Evolutionary conservation across 2,329 filamentous ascomycete species (phyloP), one percentile per base, ranked within the genome.

Genomic region (Dothiorella sarmentorum): DNA sequence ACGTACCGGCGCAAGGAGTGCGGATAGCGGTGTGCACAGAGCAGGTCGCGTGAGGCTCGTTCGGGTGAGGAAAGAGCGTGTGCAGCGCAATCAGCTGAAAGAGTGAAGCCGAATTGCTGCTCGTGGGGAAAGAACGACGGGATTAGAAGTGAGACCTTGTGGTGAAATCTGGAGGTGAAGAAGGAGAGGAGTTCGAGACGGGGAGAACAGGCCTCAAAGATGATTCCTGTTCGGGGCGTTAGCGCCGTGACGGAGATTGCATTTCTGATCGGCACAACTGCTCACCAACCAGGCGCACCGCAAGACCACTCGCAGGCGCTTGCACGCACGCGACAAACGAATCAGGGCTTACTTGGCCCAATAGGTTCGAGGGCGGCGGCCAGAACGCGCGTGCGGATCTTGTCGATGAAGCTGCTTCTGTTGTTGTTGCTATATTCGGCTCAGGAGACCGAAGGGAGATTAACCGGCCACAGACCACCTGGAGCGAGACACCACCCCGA

Each of bases 11-110:
- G 56, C 56, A 59, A 52, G 56, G 56, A 31, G 56, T 17, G 18
- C 35, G 45, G 44, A 51, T 10, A 18, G 35, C 37, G 44, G 56
- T 37, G 56, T 35, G 44, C 44, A 27, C 11, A 33, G 22, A 37
- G 22, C 31, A 24, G 31, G 31, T 38, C 43, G 45, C 40, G 45
- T 40, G 22, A 27, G 29, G 37, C 20, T 51, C 40, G 38, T 56
- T 22, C 18, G 43, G 13, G 55, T 20, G 7, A 56, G 51, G 58
- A 77, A 75, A 63, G 72, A 76, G 69, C 64, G 74, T 68, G 72
- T 63, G 80, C 57, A 53, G 72, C 68, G 72, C 73, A 74, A 75
- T 73, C 80, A 81, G 81, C 82, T 83, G 73, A 56, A 40, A 26
- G 49, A 61, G 60, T 49, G 56, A 56, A 61, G 57, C 38, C 31